Evolutionary conservation across 2,329 filamentous ascomycete genomes (phyloP).

Genomic region (Calonectria ilicicola): DNA sequence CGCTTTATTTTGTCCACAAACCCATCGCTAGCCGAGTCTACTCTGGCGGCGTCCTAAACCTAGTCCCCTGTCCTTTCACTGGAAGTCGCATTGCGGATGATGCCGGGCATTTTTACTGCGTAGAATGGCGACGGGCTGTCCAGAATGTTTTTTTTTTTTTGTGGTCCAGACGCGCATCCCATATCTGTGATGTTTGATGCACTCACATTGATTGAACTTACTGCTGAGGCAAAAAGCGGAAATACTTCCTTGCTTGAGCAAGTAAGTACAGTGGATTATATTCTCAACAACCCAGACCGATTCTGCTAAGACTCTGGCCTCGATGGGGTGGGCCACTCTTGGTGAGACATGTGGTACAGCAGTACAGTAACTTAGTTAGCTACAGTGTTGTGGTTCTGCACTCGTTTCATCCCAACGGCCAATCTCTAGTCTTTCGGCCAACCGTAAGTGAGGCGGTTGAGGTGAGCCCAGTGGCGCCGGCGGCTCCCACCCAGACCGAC

Average conservation of each 20-base stretch:
- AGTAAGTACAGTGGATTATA: no score
- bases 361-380: no score
- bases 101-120: not conserved
- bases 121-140: not conserved
- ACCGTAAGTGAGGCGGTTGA: not conserved
- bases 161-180: not conserved
- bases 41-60: constrained; percentile 13
- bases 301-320: not conserved
- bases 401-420: not conserved
- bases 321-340: not conserved
- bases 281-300: no score
- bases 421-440: not conserved
- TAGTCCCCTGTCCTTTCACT: not conserved
- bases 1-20: constrained; percentile 21
- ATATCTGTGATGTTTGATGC: not conserved
- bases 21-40: not conserved
- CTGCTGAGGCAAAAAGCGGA: no score
- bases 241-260: no score
- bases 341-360: not conserved
- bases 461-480: not conserved
- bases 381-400: not conserved
- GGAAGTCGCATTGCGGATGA: not conserved
- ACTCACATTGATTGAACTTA: no score
- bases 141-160: not conserved
- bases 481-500: constrained; percentile 31